phyloP scores from a whole-genome alignment of 495 filamentous ascomycete genomes.

The Daldinia childiae region DNA sequence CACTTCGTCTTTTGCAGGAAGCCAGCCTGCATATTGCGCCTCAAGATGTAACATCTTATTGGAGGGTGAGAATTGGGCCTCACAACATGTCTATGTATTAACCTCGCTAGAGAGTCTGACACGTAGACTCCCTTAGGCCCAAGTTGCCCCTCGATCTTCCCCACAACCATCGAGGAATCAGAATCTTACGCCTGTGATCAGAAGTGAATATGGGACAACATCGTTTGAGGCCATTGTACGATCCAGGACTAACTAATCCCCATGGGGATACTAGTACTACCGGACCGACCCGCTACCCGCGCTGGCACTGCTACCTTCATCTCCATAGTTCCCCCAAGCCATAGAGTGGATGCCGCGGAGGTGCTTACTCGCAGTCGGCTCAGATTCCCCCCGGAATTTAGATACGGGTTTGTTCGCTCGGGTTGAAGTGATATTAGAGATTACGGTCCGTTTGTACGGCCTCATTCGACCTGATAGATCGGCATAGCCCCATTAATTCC shows the following conservation, averaged over 20 bases:
- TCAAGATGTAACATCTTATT: slow-evolving; percentile 8
- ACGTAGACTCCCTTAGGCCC: slow-evolving; percentile 16
- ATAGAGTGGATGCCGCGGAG: background rate
- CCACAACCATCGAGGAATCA: background rate
- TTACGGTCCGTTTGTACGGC: background rate
- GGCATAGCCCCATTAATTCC: background rate
- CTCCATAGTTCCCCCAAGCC: background rate
- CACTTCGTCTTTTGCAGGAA: slow-evolving; percentile 13
- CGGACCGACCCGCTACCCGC: slow-evolving; percentile 17
- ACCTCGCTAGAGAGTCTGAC: slow-evolving; percentile 2
- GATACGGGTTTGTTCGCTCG: background rate
- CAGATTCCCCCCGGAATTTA: background rate
- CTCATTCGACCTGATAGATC: background rate
- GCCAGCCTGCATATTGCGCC: slow-evolving; percentile 7
- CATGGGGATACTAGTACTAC: slow-evolving; percentile 14
- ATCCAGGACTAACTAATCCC: slow-evolving; percentile 2
- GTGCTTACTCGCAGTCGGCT: background rate
- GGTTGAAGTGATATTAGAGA: background rate
- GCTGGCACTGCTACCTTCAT: background rate
- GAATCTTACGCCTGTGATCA: background rate
- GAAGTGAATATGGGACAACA: background rate
- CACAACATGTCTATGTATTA: background rate
- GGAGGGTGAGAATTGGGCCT: slow-evolving; percentile 6
- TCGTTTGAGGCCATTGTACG: background rate
- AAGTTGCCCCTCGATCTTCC: slow-evolving; percentile 1